Conservation (phyloP, 805 yeast genomes). For the Zygosaccharomyces siamensis region DNA sequence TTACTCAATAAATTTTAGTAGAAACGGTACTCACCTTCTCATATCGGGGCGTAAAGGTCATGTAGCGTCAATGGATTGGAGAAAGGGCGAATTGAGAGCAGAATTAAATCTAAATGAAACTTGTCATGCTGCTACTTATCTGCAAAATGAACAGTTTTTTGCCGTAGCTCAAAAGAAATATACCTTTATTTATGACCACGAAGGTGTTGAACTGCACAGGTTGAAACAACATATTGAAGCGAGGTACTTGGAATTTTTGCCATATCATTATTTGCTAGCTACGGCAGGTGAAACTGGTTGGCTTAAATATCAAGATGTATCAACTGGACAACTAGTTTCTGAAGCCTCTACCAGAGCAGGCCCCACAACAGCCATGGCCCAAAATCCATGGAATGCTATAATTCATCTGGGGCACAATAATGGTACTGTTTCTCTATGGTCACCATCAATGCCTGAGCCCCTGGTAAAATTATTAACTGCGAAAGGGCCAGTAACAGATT, state of each 20-base stretch:
- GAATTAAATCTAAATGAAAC: conserved; percentile 87
- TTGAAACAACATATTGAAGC: conserved; percentile 86
- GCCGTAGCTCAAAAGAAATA: conserved; percentile 97
- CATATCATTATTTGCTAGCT: conserved; percentile 83
- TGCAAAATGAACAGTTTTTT: conserved; percentile 88
- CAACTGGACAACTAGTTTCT: conserved; percentile 81
- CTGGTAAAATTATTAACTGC: conserved; percentile 75
- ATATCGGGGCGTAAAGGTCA: conserved; percentile 92
- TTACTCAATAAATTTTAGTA: conserved; percentile 70
- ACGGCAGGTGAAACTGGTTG: conserved; percentile 88
- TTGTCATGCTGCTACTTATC: conserved; percentile 80
- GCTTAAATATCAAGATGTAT: conserved; percentile 88
- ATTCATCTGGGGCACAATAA: conserved; percentile 90
- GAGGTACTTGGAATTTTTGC: conserved; percentile 77
- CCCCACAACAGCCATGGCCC: conserved; percentile 81
- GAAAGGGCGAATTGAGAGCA: conserved; percentile 72
- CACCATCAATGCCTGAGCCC: conserved; percentile 83
- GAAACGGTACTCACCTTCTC: conserved; percentile 81
- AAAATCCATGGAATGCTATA: conserved; percentile 94
- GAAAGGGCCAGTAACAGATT: conserved; percentile 80
- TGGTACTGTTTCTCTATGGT: conserved; percentile 91
- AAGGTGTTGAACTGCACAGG: conserved; percentile 88
- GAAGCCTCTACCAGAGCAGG: conserved; percentile 86
- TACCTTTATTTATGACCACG: conserved; percentile 84
- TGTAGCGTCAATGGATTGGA: conserved; percentile 94